Evolutionary conservation across 208 protist genomes (phyloP).

Genomic region (Phytomonas francai): DNA sequence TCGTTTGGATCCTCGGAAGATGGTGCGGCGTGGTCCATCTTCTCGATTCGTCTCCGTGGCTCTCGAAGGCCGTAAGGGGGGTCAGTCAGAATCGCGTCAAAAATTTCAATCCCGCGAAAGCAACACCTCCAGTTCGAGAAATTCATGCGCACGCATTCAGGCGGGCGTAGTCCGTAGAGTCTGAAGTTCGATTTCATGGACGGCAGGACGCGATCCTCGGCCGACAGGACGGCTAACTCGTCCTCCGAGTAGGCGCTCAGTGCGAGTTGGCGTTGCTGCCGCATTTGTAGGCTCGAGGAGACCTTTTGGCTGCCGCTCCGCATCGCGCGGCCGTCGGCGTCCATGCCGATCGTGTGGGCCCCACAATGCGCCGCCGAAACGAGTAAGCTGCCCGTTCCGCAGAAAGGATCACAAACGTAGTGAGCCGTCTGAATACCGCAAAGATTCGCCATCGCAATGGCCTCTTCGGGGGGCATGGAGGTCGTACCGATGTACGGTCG

Average conservation of each 20-base stretch:
- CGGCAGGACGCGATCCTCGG: constrained; percentile 35
- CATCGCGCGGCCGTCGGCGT: constrained; percentile 87
- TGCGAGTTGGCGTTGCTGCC: constrained; percentile 59
- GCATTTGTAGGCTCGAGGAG: constrained; percentile 49
- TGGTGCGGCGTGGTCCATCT: background rate
- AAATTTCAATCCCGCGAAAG: constrained; percentile 36
- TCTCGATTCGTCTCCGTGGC: constrained; percentile 37
- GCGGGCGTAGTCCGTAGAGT: constrained; percentile 59
- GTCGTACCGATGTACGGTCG: constrained; percentile 93
- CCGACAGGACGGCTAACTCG: constrained; percentile 22
- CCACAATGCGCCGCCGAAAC: constrained; percentile 73
- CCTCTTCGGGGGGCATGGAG: constrained; percentile 93
- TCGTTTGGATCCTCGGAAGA: background rate
- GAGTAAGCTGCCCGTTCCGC: constrained; percentile 87
- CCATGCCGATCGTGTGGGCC: constrained; percentile 79
- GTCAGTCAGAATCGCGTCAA: constrained; percentile 91
- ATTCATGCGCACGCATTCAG: constrained; percentile 78
- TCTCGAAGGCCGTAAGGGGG: constrained; percentile 89
- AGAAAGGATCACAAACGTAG: constrained; percentile 91
- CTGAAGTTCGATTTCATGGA: constrained; percentile 85
- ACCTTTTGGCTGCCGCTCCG: constrained; percentile 46
- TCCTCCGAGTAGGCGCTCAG: constrained; percentile 22
- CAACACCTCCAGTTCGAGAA: constrained; percentile 51
- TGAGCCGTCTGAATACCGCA: constrained; percentile 35
- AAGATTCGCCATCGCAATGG: constrained; percentile 89